Base-by-base conservation (phyloP, 2,329 filamentous ascomycete species). In the Penicillium hesseltinei region DNA sequence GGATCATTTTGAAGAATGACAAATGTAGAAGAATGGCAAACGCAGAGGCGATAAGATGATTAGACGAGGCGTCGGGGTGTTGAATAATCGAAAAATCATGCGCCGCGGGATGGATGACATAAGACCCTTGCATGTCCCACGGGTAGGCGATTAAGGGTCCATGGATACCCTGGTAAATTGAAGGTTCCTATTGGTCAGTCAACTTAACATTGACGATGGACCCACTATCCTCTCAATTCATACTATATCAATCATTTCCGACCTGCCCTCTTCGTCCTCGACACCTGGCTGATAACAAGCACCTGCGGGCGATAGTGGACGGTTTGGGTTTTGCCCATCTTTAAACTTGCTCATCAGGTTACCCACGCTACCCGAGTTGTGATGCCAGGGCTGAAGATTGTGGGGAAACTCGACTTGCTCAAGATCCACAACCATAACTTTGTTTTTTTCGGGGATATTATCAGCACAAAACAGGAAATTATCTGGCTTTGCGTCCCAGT, bases 21-120 rank as follows among this genome's bases (percentile, higher is more conserved):
- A 21, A 31, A 51, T 17, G 21, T 2, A 50, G 44, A 21, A n/a
- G 27, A 36, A 13, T 36, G 46, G 51, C 31, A 21, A 31, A 51
- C 13, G 19, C 17, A n/a, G 31, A 11, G 31, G 39, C n/a, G 29
- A 55, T 27, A 21, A 2, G 19, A 29, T 52, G 43, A 40, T 40
- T 50, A 50, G 25, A 19, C 25, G 38, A 25, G 35, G 19, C 7
- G 3, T 42, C 44, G 42, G 48, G 5, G 3, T 15, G 47, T 53
- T 53, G 42, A 47, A 47, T 56, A 56, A 53, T 47, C 52, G 10
- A 15, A 51, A 55, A 55, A 40, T 50, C 13, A 47, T 10, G 17
- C 8, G 9, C 8, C 3, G 25, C 42, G 1, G 25, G 42, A 44
- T 44, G 25, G 42, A 44, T 44, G 42, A 44, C 42, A 29, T 43